A percentile compares a stretch with the other conserved stretches of the same genome.
Evolutionary conservation across 768 basidiomycete species (phyloP).

Genomic region (Auricularia sp.): DNA sequence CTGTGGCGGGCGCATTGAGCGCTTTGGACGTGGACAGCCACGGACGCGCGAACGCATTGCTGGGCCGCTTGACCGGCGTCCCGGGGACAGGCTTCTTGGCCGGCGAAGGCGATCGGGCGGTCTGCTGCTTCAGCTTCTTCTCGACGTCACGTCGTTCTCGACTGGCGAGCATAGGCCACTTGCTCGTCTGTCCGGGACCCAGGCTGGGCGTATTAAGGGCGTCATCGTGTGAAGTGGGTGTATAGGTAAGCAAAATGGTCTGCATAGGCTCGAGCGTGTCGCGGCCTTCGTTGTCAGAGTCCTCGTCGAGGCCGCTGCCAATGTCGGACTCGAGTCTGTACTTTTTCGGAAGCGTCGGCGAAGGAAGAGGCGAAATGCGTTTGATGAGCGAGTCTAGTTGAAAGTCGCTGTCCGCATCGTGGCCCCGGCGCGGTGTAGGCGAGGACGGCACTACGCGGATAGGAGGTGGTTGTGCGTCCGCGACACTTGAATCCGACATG

Average conservation of each 20-base stretch:
- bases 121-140: conserved; percentile 19
- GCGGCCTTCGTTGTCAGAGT: conserved; percentile 16
- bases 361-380: conserved; percentile 26
- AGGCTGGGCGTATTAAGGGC: conserved; percentile 56
- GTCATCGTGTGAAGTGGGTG: conserved; percentile 39
- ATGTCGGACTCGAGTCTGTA: conserved; percentile 60
- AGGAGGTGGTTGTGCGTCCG: conserved; percentile 51
- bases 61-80: conserved; percentile 66
- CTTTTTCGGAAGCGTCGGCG: conserved; percentile 37
- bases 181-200: conserved; percentile 41
- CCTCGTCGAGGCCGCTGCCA: conserved; percentile 28
- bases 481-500: not conserved
- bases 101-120: conserved; percentile 11
- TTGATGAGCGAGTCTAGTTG: conserved; percentile 35
- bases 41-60: conserved; percentile 9
- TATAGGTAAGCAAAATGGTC: conserved; percentile 30
- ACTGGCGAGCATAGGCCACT: conserved; percentile 48
- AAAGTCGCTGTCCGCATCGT: conserved; percentile 19
- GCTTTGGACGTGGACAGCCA: conserved; percentile 15
- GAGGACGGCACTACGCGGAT: conserved; percentile 39
- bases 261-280: conserved; percentile 6
- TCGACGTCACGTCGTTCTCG: conserved; percentile 19
- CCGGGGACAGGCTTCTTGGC: conserved; percentile 57
- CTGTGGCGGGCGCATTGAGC: conserved; percentile 1
- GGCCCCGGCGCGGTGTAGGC: not conserved